These are phyloP conservation scores for Phylloporus scabripes DNA, from an alignment of 768 basidiomycete species.

Conservation along the genomic window DNA sequence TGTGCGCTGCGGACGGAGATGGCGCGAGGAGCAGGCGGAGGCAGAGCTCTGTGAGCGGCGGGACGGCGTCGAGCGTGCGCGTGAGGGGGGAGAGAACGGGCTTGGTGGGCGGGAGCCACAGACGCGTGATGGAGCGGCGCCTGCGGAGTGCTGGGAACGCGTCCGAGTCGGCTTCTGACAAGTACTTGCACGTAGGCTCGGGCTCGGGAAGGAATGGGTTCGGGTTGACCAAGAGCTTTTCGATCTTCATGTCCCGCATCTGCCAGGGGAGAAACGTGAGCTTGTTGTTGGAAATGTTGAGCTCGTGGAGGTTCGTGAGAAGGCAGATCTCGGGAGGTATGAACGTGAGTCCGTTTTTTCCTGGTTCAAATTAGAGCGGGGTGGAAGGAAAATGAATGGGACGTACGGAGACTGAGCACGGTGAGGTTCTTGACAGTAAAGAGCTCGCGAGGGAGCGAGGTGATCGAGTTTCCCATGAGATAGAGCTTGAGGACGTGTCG, in stretches of 20 bases:
- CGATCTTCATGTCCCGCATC: conserved; percentile 52
- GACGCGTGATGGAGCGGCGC: too few relatives aligned
- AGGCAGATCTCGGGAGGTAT: conserved; percentile 60
- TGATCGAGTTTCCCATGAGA: conserved; percentile 51
- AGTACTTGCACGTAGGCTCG: too few relatives aligned
- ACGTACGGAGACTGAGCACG: conserved; percentile 58
- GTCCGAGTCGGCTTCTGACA: too few relatives aligned
- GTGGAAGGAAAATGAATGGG: conserved; percentile 4
- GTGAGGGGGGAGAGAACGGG: conserved; percentile 18
- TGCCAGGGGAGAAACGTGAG: conserved; percentile 61
- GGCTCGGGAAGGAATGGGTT: conserved; percentile 49
- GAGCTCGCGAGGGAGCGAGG: conserved; percentile 49
- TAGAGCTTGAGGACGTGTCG: conserved; percentile 52
- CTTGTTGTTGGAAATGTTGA: conserved; percentile 58
- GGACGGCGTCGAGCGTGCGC: conserved; percentile 17
- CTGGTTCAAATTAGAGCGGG: conserved; percentile 17
- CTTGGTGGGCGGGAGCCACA: too few relatives aligned
- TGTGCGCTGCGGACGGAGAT: not conserved
- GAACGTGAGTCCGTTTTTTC: conserved; percentile 48
- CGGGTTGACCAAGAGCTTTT: conserved; percentile 42
- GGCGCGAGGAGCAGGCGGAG: conserved; percentile 35
- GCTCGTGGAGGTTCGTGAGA: conserved; percentile 48
- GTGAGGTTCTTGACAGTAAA: conserved; percentile 54
- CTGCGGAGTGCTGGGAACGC: conserved; percentile 2
- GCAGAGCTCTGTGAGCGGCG: conserved; percentile 34